phyloP scores from a whole-genome alignment of 768 basidiomycete genomes.

The Podaxis sp. region DNA sequence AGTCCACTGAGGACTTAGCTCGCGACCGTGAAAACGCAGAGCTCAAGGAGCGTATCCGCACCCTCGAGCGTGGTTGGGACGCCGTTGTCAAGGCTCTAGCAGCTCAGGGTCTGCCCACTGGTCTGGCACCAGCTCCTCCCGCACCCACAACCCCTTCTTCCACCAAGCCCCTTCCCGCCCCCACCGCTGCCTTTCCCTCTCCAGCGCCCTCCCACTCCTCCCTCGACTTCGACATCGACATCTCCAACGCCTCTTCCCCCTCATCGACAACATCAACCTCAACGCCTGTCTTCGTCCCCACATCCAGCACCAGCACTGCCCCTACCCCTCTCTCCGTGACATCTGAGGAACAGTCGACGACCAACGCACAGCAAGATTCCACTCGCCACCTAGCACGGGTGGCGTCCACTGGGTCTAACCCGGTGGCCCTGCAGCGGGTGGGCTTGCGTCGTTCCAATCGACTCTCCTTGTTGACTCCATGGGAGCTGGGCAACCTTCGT shows the following conservation, averaged over 20 bases:
- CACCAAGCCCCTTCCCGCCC: constrained; percentile 28
- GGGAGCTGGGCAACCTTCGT: constrained; percentile 20
- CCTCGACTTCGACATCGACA: constrained; percentile 24
- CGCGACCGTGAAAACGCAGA: constrained; percentile 72
- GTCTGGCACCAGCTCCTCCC: constrained; percentile 28
- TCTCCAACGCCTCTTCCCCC: constrained; percentile 23
- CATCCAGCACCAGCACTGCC: constrained; percentile 19
- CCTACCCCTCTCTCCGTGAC: constrained; percentile 21
- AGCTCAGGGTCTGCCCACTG: constrained; percentile 61
- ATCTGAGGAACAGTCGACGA: constrained; percentile 21
- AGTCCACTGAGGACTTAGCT: constrained; percentile 16
- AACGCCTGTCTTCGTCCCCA: constrained; percentile 31
- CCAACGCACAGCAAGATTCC: constrained; percentile 45
- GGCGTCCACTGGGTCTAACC: constrained; percentile 70
- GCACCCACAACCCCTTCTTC: constrained; percentile 22
- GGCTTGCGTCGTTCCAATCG: constrained; percentile 35
- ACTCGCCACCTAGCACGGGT: constrained; percentile 99
- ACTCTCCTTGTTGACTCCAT: constrained; percentile 20
- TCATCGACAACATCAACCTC: constrained; percentile 34
- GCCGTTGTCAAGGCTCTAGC: constrained; percentile 74
- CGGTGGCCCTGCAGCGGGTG: constrained; percentile 95
- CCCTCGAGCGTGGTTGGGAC: constrained; percentile 80
- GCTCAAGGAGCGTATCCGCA: constrained; percentile 71
- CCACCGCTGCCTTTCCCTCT: constrained; percentile 33
- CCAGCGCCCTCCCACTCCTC: constrained; percentile 43